Conservation (phyloP, 2,329 filamentous ascomycete species). For the Paramyrothecium roridum region DNA sequence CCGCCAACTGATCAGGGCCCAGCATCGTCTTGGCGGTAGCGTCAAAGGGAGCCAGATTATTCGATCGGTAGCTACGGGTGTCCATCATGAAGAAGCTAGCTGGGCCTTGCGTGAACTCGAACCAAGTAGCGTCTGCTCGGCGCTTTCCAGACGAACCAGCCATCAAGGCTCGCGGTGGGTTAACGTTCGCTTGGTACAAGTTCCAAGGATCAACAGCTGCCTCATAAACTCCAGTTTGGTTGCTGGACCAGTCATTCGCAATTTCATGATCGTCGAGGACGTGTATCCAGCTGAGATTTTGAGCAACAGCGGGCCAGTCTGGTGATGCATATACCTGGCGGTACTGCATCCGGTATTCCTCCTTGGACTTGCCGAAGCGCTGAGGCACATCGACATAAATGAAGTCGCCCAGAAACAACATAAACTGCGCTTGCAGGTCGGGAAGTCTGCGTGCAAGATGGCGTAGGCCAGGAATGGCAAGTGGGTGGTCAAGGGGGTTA, state of each 20-base stretch:
- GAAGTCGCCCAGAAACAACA: conserved; percentile 83
- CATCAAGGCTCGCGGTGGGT: conserved; percentile 68
- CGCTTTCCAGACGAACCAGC: conserved; percentile 35
- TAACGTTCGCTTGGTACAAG: conserved; percentile 80
- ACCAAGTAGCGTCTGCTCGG: conserved; percentile 69
- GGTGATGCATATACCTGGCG: conserved; percentile 94
- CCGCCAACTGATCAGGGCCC: conserved; percentile 71
- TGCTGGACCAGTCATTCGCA: conserved; percentile 85
- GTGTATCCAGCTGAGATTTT: conserved; percentile 93
- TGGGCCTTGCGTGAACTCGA: conserved; percentile 83
- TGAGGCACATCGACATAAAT: conserved; percentile 88
- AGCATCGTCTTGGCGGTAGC: conserved; percentile 80
- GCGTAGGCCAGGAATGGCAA: conserved; percentile 77
- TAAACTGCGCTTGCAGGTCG: conserved; percentile 70
- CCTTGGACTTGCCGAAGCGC: conserved; percentile 66
- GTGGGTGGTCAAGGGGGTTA: conserved; percentile 74
- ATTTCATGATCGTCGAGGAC: conserved; percentile 98
- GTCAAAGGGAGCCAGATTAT: conserved; percentile 56
- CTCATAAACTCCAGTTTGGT: conserved; percentile 75
- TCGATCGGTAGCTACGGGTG: conserved; percentile 81
- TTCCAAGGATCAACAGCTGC: conserved; percentile 81
- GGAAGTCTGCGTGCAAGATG: conserved; percentile 72
- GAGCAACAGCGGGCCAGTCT: conserved; percentile 74
- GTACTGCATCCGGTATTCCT: conserved; percentile 87
- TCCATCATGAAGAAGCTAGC: conserved; percentile 94